Evolutionary conservation across 129 eudicot species (phyloP).

Genomic region (Helichrysum umbraculigerum): DNA sequence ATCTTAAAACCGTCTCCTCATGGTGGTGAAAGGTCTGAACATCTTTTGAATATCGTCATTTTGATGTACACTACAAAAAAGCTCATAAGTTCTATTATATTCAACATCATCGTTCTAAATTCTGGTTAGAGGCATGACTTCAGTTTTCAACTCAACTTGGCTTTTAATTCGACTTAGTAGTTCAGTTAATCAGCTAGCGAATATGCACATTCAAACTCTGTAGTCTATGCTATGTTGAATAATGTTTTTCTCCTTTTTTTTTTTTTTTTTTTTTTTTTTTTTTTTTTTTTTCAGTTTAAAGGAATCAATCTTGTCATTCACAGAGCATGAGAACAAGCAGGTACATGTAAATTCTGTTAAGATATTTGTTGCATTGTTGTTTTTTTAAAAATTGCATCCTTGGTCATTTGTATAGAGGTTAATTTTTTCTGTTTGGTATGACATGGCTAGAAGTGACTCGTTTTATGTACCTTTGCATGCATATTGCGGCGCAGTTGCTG

Average conservation of each 20-base stretch:
- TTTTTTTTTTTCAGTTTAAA: conserved; percentile 56
- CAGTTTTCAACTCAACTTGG: not conserved
- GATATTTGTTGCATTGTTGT: not conserved
- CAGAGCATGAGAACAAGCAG: conserved; percentile 85
- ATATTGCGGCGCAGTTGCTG: not conserved
- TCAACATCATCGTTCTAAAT: not conserved
- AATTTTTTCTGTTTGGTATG: not conserved
- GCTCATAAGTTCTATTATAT: not conserved
- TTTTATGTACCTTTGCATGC: not conserved
- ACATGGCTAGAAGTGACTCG: not conserved
- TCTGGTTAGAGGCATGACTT: conserved; percentile 1
- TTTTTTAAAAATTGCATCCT: not conserved
- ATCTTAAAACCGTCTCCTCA: conserved; percentile 66
- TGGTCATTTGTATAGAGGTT: not conserved
- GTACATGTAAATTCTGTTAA: conserved; percentile 34
- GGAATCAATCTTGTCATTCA: conserved; percentile 76
- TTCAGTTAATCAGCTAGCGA: conserved; percentile 7
- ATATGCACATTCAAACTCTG: conserved; percentile 10
- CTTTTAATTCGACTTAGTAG: conserved; percentile 8
- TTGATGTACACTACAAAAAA: not conserved
- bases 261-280: no score
- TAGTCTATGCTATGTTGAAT: not conserved
- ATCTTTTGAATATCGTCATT: not conserved
- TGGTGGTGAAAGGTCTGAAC: conserved; percentile 83
- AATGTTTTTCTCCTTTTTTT: conserved; percentile 10